These are phyloP conservation scores for Aureobasidium sp. DNA, from an alignment of 2,329 filamentous ascomycete species.

Conservation along the genomic window DNA sequence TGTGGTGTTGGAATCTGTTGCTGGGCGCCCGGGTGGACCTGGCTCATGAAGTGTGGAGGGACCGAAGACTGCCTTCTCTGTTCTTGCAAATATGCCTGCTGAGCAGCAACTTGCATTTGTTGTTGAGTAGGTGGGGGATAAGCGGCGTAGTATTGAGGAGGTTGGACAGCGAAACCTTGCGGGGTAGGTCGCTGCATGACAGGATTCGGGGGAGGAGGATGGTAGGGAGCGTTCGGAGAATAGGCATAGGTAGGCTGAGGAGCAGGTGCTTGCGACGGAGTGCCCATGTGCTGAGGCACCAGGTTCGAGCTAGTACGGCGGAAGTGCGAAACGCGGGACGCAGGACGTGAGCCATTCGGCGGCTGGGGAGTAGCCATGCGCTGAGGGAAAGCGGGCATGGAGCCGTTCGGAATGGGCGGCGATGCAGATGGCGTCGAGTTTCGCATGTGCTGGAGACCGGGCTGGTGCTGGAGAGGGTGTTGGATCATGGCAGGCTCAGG, in stretches of 20 bases:
- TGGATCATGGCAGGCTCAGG: slow-evolving; percentile 53
- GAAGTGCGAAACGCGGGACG: slow-evolving; percentile 67
- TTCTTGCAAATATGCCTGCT: slow-evolving; percentile 66
- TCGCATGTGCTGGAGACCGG: slow-evolving; percentile 71
- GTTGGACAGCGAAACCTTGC: slow-evolving; percentile 19
- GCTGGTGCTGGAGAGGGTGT: slow-evolving; percentile 44
- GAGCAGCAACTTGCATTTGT: slow-evolving; percentile 42
- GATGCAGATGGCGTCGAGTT: slow-evolving; percentile 80
- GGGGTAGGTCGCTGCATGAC: slow-evolving; percentile 39
- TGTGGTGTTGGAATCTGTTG: slow-evolving; percentile 59
- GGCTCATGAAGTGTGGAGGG: slow-evolving; percentile 54
- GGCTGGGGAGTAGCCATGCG: slow-evolving; percentile 79
- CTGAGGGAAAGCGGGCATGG: slow-evolving; percentile 54
- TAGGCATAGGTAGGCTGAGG: slow-evolving; percentile 62
- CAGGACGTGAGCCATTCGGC: slow-evolving; percentile 64
- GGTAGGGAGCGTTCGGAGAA: slow-evolving; percentile 79
- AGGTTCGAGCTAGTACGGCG: slow-evolving; percentile 70
- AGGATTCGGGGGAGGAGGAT: slow-evolving; percentile 38
- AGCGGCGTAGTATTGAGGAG: slow-evolving; percentile 21
- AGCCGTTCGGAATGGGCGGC: slow-evolving; percentile 73
- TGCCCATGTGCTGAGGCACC: slow-evolving; percentile 47
- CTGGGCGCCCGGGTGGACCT: slow-evolving; percentile 11
- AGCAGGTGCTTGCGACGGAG: slow-evolving; percentile 50
- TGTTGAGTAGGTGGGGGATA: slow-evolving; percentile 33
- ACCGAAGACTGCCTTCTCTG: slow-evolving; percentile 62